These are phyloP conservation scores for Lophiostoma macrostomum DNA, from an alignment of 495 filamentous ascomycete species.

Conservation along the genomic window DNA sequence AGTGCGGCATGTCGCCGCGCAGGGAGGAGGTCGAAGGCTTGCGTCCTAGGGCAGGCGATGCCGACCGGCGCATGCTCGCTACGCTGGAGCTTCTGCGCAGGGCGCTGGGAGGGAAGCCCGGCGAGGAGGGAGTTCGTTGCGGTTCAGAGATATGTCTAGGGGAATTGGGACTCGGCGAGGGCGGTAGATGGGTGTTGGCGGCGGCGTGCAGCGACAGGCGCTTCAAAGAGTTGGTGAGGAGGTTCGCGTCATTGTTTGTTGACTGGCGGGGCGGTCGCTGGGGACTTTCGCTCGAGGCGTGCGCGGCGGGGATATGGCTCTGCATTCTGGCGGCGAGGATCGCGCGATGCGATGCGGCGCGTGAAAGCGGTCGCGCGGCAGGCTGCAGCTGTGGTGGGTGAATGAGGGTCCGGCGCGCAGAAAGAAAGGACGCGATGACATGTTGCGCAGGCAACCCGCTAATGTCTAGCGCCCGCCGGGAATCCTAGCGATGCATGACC, in stretches of 20 bases:
- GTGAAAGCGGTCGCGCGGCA: too few species aligned
- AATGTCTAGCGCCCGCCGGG: too few species aligned
- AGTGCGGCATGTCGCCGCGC: constrained; percentile 40
- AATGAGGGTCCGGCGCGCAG: too few species aligned
- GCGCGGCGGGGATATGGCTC: neutral
- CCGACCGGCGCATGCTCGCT: constrained; percentile 42
- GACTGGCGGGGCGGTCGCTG: constrained; percentile 16
- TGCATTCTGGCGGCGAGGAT: constrained; percentile 12
- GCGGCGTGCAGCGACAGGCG: constrained; percentile 49
- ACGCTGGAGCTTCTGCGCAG: constrained; percentile 50
- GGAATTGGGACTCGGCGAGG: constrained; percentile 41
- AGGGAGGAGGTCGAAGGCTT: constrained; percentile 59
- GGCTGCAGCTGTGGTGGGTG: neutral
- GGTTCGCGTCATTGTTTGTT: constrained; percentile 33
- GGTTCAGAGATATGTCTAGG: constrained; percentile 17
- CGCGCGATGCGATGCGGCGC: constrained; percentile 19
- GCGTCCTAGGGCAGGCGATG: constrained; percentile 39
- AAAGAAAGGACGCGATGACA: too few species aligned
- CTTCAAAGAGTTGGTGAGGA: constrained; percentile 46
- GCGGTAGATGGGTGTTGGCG: constrained; percentile 46
- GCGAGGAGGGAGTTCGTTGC: constrained; percentile 32
- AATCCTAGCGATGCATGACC: too few species aligned
- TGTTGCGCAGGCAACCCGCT: too few species aligned
- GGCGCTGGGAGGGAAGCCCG: constrained; percentile 34
- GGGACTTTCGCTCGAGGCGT: neutral